A percentile compares a stretch with the other conserved stretches of the same genome.
phyloP scores from a whole-genome alignment of 2,329 filamentous ascomycete genomes.

The Sporothrix globosa region DNA sequence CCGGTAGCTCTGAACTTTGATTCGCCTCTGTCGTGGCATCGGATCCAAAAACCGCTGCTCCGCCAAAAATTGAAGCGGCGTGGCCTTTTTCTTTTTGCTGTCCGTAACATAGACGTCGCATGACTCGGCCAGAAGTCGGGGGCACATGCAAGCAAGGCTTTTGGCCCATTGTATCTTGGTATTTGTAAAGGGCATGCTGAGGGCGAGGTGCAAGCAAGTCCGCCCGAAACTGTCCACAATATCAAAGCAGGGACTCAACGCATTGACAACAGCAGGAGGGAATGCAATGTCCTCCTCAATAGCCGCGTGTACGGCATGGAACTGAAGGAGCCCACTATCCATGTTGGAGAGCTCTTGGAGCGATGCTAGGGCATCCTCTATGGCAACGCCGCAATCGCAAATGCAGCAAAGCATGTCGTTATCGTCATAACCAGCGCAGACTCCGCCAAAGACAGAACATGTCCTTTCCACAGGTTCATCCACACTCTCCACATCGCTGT shows the following conservation, averaged over 20 bases:
- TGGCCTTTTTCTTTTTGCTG: constrained; percentile 23
- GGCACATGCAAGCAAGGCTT: constrained; percentile 18
- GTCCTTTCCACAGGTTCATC: not conserved
- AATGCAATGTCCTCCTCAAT: constrained; percentile 21
- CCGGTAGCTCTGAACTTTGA: constrained; percentile 11
- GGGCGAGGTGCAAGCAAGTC: constrained; percentile 14
- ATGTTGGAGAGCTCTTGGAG: constrained; percentile 11
- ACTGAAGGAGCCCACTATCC: constrained; percentile 8
- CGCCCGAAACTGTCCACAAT: constrained; percentile 15
- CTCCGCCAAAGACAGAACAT: constrained; percentile 10
- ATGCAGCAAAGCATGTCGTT: constrained; percentile 16
- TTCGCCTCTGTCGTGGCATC: not conserved
- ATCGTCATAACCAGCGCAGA: not conserved
- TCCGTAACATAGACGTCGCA: constrained; percentile 3
- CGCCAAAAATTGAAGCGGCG: constrained; percentile 15
- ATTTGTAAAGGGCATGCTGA: constrained; percentile 23
- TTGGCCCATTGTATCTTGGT: constrained; percentile 20
- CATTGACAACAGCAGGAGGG: constrained; percentile 3
- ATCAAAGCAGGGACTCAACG: not conserved
- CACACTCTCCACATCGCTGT: constrained; percentile 10
- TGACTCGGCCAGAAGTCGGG: not conserved
- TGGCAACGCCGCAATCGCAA: constrained; percentile 1
- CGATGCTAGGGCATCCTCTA: not conserved
- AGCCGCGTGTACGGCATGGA: constrained; percentile 23
- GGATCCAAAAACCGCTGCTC: constrained; percentile 15